These are phyloP conservation scores for Puccinellia tenuiflora DNA, from an alignment of 176 grass and related monocot species.

Conservation along the genomic window DNA sequence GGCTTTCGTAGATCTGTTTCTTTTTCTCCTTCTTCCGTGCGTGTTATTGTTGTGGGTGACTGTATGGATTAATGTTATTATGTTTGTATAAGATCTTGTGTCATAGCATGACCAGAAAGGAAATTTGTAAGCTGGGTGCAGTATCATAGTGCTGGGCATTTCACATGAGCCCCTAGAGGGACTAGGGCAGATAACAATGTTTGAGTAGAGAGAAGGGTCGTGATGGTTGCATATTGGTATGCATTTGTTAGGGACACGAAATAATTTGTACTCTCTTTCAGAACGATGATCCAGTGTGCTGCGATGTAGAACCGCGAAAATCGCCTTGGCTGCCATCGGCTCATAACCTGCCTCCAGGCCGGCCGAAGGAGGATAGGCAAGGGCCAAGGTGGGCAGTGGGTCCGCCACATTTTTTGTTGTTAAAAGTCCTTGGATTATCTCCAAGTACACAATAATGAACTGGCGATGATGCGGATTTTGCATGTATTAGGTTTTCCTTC, in stretches of 20 bases:
- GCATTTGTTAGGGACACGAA: not conserved
- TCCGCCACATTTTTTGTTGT: not conserved
- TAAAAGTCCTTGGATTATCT: not conserved
- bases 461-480: not conserved
- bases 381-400: not conserved
- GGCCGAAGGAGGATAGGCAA: not conserved
- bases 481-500: not conserved
- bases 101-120: not conserved
- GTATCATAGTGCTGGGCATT: not conserved
- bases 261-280: not conserved
- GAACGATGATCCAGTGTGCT: not conserved
- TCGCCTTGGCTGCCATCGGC: not conserved
- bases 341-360: no score
- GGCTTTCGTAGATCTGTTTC: not conserved
- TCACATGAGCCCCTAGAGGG: not conserved
- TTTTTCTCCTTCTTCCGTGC: not conserved
- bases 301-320: not conserved
- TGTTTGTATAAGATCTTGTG: not conserved
- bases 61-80: not conserved
- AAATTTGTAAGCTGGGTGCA: not conserved
- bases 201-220: not conserved
- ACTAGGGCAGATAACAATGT: not conserved
- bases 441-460: not conserved
- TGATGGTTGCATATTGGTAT: not conserved
- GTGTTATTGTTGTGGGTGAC: not conserved